A percentile compares a stretch with the other conserved stretches of the same genome.
phyloP scores from a whole-genome alignment of 2,329 filamentous ascomycete species.

The Cladophialophora immunda region DNA sequence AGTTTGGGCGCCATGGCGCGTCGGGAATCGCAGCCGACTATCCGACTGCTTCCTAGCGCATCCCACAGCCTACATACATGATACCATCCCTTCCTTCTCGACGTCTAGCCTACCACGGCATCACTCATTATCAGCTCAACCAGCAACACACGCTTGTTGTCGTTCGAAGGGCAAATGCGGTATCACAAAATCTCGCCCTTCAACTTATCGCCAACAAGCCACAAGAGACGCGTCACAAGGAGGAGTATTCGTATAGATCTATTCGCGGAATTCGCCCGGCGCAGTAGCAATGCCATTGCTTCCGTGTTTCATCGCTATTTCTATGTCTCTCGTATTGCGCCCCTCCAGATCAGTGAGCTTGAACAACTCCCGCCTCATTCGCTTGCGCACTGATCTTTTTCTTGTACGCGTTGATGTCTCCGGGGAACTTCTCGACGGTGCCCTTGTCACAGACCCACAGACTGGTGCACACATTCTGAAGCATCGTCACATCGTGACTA shows the following conservation, averaged over 20 bases:
- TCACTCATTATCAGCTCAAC: background rate
- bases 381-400: slow-evolving; percentile 92
- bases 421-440: slow-evolving; percentile 93
- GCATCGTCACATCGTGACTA: slow-evolving; percentile 98
- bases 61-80: background rate
- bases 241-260: background rate
- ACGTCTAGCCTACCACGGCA: background rate
- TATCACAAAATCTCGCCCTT: background rate
- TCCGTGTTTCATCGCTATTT: background rate
- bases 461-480: slow-evolving; percentile 93
- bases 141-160: background rate
- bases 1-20: background rate
- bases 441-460: slow-evolving; percentile 97
- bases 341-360: slow-evolving; percentile 45
- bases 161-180: background rate
- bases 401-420: slow-evolving; percentile 97
- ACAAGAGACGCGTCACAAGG: slow-evolving; percentile 1
- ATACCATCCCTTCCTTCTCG: too few relatives aligned
- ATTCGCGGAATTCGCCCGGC: slow-evolving; percentile 21
- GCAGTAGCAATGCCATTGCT: background rate
- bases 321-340: slow-evolving; percentile 3
- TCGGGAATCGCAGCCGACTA: background rate
- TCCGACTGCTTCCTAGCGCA: background rate
- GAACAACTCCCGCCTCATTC: slow-evolving; percentile 84
- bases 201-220: background rate